Evolutionary conservation across 1,284 basidiomycete genomes (phyloP), one percentile per base, ranked within the genome.

Genomic region (Schizopora paradoxa): DNA sequence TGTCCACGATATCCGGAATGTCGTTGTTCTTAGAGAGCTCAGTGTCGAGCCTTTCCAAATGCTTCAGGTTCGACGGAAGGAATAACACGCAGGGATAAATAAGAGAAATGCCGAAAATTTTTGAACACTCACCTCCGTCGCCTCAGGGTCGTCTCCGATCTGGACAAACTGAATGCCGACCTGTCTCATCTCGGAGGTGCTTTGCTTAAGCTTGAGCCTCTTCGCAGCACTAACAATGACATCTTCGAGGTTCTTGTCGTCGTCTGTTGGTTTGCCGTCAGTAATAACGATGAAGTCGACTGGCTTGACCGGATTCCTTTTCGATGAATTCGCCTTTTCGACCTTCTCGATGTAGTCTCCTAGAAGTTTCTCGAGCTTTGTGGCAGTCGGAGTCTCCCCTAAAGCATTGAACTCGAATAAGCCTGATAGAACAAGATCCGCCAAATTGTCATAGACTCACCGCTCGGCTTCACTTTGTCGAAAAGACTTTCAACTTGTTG

Each of bases 131-230:
- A 68, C 61, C n/a, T 64, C 64, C 0, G 72, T 61, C 1, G 74
- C 76, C 22, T 59, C 62, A 0, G 58, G 53, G 47, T 75, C 71
- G 7, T 66, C 61, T 0, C 76, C 74, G 32, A 77, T 69, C 49
- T 79, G 76, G 33, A 75, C 68, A 49, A 78, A 77, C 28, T 73
- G 72, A 26, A 79, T 65, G 23, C 74, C 70, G 21, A 77, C 63
- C 55, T 68, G 51, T 58, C 60, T 28, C 47, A 51, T 27, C n/a
- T n/a, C n/a, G n/a, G n/a, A n/a, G n/a, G 61, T 65, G 35, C 69
- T 59, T 10, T 58, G 54, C 2, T 56, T 58, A 14, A 54, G 54
- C 48, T 79, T 74, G 19, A 80, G 64, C 18, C 76, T 65, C 25
- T 66, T 61, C 0, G 78, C 76, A 0, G 65, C 65, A 0, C 66